Percentiles rank a stretch among this genome's conserved stretches.
Evolutionary conservation across 805 yeast genomes (phyloP).

Genomic region (Wickerhamiella nectarea): DNA sequence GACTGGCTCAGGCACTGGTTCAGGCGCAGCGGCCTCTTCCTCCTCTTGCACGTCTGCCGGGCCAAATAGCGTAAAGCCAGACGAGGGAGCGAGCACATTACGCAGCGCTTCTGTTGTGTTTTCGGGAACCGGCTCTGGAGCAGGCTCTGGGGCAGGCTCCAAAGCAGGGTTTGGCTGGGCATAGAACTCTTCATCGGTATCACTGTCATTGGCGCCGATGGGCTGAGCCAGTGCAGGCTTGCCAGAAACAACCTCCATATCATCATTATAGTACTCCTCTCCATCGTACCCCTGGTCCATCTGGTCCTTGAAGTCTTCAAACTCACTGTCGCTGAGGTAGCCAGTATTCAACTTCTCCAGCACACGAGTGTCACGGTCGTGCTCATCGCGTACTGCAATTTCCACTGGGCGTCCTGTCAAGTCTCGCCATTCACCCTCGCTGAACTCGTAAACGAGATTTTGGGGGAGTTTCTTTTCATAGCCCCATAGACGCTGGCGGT

Average conservation of each 20-base stretch:
- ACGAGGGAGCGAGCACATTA: slow-evolving; percentile 38
- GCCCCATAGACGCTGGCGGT: slow-evolving; percentile 54
- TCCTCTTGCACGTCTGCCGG: slow-evolving; percentile 18
- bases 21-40: slow-evolving; percentile 16
- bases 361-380: slow-evolving; percentile 15
- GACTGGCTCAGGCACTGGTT: slow-evolving; percentile 15
- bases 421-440: slow-evolving; percentile 62
- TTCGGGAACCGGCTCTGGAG: slow-evolving; percentile 9
- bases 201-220: slow-evolving; percentile 20
- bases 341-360: slow-evolving; percentile 10
- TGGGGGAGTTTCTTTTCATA: slow-evolving; percentile 41
- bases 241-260: slow-evolving; percentile 28
- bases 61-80: slow-evolving; percentile 32
- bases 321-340: slow-evolving; percentile 21
- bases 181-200: slow-evolving; percentile 11
- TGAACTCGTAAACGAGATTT: slow-evolving; percentile 48
- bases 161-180: not conserved
- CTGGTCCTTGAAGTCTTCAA: slow-evolving; percentile 19
- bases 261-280: slow-evolving; percentile 20
- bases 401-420: slow-evolving; percentile 73
- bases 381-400: slow-evolving; percentile 27
- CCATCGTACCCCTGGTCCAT: slow-evolving; percentile 7
- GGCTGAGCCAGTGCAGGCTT: slow-evolving; percentile 18
- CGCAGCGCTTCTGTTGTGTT: slow-evolving; percentile 46
- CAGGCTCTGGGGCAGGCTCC: too few relatives aligned